phyloP scores from a whole-genome alignment of 257 asterid species.

The Solanum rostratum region DNA sequence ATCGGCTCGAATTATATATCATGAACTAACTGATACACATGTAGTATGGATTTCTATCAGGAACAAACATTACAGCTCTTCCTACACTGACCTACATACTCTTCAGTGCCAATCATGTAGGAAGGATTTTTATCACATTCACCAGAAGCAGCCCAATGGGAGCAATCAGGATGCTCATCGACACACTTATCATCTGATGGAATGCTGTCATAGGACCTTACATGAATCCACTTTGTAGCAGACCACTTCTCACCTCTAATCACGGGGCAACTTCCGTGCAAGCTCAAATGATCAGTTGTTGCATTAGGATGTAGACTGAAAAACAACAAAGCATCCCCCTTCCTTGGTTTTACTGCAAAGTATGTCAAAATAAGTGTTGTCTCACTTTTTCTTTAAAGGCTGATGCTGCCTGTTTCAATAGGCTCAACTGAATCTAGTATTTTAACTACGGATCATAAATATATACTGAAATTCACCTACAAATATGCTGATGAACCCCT shows the following conservation, averaged over 20 bases:
- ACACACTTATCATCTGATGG: constrained; percentile 17
- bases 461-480: not conserved
- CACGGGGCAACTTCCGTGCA: constrained; percentile 93
- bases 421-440: not conserved
- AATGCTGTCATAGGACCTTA: constrained; percentile 35
- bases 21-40: not conserved
- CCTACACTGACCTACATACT: constrained; percentile 32
- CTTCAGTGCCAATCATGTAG: constrained; percentile 46
- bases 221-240: constrained; percentile 89
- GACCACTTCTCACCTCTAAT: constrained; percentile 92
- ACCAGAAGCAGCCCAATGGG: constrained; percentile 51
- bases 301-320: constrained; percentile 80
- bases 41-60: constrained; percentile 1
- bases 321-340: constrained; percentile 73
- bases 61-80: constrained; percentile 72
- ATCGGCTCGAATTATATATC: not conserved
- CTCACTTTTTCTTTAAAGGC: not conserved
- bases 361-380: not conserved
- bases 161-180: constrained; percentile 38
- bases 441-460: not conserved
- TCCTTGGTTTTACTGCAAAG: constrained; percentile 61
- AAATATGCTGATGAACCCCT: not conserved
- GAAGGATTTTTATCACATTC: constrained; percentile 53
- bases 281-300: constrained; percentile 56
- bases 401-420: not conserved